Evolutionary conservation across 495 filamentous ascomycete species (phyloP), one percentile per base, ranked within the genome.

Genomic region (Halenospora varia): DNA sequence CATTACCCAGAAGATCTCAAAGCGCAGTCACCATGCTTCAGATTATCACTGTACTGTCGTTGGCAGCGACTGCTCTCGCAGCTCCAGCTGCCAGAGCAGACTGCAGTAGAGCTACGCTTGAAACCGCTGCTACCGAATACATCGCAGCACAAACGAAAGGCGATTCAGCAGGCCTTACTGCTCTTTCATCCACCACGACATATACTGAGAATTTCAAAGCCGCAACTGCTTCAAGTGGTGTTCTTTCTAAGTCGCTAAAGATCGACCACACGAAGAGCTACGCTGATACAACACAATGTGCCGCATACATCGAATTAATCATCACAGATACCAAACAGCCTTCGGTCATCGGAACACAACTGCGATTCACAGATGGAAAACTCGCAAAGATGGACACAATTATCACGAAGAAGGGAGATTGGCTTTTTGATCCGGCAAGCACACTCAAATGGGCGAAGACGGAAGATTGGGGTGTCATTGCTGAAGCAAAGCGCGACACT

Each of bases 301-400:
- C 47, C 25, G 44, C 24, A 29, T 57, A 57, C 23, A 57, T 48
- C 19, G 47, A 49, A 46, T 29, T 57, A 29, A 50, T 57, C 25
- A 52, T 57, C n/a, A 42, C 55, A 9, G 48, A 48, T 39, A 22
- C 46, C n/a, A 45, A 25, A 44, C 10, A 3, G 6, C 56, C 56
- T 8, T 58, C 50, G 17, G 56, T 58, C 1, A 39, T 58, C 6
- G 56, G 26, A 2, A 58, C 56, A 13, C 56, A 58, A 47, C 52
- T 58, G 17, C 56, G 44, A 0, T 41, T 51, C 20, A 26, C 11
- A 6, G 20, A 58, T 20, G 48, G 40, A 10, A 45, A 58, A 39
- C 24, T 52, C n/a, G 47, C 49, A 4, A 35, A 22, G 20, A 25
- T 49, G 10, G 18, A 49, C 39, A 49, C 56, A 0, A 52, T 58